A percentile compares a stretch with the other conserved stretches of the same genome.
Evolutionary conservation across 2,329 filamentous ascomycete species (phyloP).

Genomic region (Colletotrichum australisinense): DNA sequence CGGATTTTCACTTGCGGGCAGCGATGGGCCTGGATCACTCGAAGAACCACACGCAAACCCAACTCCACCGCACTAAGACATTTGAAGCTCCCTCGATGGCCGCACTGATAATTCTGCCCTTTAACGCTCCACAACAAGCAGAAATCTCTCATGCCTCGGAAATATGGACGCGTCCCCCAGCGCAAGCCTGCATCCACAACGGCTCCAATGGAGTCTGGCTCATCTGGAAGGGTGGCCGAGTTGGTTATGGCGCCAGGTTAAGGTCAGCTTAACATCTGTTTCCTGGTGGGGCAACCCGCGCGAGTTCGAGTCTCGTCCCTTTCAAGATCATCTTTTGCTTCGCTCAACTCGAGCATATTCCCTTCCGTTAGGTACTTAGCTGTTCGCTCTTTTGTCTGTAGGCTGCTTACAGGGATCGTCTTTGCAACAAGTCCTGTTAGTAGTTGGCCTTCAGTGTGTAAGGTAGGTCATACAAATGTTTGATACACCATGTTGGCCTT

Average conservation of each 20-base stretch:
- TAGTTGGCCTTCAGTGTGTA: no score
- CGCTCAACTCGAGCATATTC: not conserved
- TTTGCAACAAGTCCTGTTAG: no score
- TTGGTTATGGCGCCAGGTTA: constrained; percentile 13
- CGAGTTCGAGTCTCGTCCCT: constrained; percentile 4
- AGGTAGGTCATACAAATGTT: no score
- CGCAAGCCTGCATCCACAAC: not conserved
- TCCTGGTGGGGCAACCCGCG: constrained; percentile 11
- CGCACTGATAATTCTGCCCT: no score
- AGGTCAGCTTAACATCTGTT: constrained; percentile 8
- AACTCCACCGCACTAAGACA: not conserved
- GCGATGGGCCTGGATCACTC: not conserved
- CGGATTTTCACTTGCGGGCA: not conserved
- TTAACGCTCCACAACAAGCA: not conserved
- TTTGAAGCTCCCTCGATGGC: not conserved
- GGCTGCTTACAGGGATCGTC: no score
- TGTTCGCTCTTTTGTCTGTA: no score
- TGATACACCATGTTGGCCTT: no score
- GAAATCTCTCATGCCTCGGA: no score
- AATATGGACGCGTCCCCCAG: not conserved
- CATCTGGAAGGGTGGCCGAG: constrained; percentile 1
- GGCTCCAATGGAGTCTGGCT: not conserved
- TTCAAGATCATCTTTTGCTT: not conserved
- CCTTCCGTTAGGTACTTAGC: no score
- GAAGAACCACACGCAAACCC: not conserved